phyloP scores from a whole-genome alignment of 1,284 basidiomycete species.

The Puccinia triticina region DNA sequence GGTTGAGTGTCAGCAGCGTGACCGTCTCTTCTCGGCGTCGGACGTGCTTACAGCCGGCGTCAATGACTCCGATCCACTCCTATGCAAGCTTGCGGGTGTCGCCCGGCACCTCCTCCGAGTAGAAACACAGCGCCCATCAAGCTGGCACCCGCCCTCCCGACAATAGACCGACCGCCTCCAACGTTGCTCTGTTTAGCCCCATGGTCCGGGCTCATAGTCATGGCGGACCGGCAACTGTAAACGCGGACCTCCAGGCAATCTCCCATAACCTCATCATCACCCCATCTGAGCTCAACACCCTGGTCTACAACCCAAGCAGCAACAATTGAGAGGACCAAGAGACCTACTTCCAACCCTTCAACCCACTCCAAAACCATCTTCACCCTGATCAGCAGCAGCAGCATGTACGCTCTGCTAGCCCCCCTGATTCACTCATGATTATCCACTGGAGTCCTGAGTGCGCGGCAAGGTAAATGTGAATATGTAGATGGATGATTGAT shows the following conservation, averaged over 20 bases:
- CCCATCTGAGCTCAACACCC: not conserved
- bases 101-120: not conserved
- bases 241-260: conserved; percentile 17
- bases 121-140: not conserved
- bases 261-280: conserved; percentile 22
- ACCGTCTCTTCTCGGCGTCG: not conserved
- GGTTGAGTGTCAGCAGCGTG: not conserved
- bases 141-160: not conserved
- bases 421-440: no score
- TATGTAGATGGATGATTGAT: no score
- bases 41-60: not conserved
- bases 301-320: not conserved
- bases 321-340: not conserved
- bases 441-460: no score
- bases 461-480: no score
- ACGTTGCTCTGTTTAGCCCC: conserved; percentile 20
- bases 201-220: not conserved
- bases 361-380: not conserved
- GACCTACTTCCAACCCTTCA: not conserved
- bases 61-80: not conserved
- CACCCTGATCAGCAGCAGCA: not conserved
- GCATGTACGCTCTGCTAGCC: not conserved
- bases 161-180: conserved; percentile 29
- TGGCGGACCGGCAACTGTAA: not conserved
- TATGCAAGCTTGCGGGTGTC: not conserved